A percentile compares a stretch with the other conserved stretches of the same genome.
phyloP scores from a whole-genome alignment of 306 rosid genomes.

The Casuarina glauca region DNA sequence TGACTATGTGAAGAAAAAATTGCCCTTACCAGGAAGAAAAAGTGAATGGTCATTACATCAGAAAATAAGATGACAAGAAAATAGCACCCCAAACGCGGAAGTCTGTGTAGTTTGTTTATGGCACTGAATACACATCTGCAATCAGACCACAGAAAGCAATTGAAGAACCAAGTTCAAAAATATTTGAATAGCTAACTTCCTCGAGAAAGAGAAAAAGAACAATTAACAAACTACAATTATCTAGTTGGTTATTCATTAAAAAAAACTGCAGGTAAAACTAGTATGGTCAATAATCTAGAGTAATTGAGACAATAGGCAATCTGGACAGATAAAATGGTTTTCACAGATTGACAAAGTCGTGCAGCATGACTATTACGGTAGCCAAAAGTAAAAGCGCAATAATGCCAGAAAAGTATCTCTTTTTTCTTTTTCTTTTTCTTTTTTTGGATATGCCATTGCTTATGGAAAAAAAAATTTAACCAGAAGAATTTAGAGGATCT shows the following conservation, averaged over 20 bases:
- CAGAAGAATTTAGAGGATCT: not conserved
- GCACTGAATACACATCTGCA: slow-evolving; percentile 91
- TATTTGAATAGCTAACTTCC: slow-evolving; percentile 6
- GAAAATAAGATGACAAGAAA: slow-evolving; percentile 76
- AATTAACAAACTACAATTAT: not conserved
- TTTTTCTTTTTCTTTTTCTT: not conserved
- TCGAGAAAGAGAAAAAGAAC: not conserved
- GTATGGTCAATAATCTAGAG: not conserved
- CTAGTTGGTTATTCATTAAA: not conserved
- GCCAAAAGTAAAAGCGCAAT: not conserved
- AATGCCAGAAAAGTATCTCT: not conserved
- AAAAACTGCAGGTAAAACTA: not conserved
- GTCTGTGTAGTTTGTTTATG: slow-evolving; percentile 66
- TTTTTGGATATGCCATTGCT: not conserved
- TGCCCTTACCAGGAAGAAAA: slow-evolving; percentile 84
- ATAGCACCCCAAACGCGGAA: slow-evolving; percentile 89
- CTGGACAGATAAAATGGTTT: not conserved
- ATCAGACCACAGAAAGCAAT: slow-evolving; percentile 25
- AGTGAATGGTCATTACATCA: slow-evolving; percentile 82
- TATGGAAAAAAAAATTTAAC: not conserved
- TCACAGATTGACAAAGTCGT: not conserved
- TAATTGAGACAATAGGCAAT: not conserved
- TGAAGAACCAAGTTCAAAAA: slow-evolving; percentile 14
- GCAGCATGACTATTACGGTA: not conserved
- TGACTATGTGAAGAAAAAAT: slow-evolving; percentile 22